phyloP scores from a whole-genome alignment of 2,329 filamentous ascomycete genomes.

The Plectosphaerella cucumerina region DNA sequence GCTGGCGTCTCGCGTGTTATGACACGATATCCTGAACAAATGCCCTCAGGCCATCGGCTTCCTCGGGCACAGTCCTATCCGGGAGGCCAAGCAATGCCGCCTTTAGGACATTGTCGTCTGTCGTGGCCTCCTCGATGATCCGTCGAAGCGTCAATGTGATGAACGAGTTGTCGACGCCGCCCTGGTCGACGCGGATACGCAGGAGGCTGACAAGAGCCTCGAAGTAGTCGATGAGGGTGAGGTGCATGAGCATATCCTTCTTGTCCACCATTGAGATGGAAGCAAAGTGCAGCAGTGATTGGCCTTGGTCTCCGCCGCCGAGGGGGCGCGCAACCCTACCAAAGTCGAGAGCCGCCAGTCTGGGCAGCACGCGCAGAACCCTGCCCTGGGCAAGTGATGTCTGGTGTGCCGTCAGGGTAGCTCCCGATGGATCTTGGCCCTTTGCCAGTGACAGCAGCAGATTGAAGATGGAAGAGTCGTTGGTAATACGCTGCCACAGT shows the following conservation, averaged over 20 bases:
- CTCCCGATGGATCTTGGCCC: conserved; percentile 22
- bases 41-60: conserved; percentile 39
- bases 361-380: conserved; percentile 46
- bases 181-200: conserved; percentile 18
- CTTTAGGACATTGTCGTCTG: conserved; percentile 32
- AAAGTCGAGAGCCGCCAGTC: conserved; percentile 44
- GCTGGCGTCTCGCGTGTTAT: conserved; percentile 9
- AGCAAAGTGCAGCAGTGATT: conserved; percentile 43
- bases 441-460: conserved; percentile 37
- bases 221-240: conserved; percentile 49
- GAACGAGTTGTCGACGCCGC: conserved; percentile 24
- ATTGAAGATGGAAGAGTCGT: conserved; percentile 32
- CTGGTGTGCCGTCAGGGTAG: conserved; percentile 27
- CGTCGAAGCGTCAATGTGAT: conserved; percentile 29
- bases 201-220: conserved; percentile 45
- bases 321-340: conserved; percentile 32
- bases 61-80: conserved; percentile 45
- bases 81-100: conserved; percentile 37
- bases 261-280: conserved; percentile 47
- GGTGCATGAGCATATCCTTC: conserved; percentile 44
- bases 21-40: conserved; percentile 39
- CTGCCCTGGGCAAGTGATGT: conserved; percentile 48
- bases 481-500: conserved; percentile 38
- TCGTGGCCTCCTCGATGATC: conserved; percentile 35
- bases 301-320: background rate